These are phyloP conservation scores for Dioszegia crocea DNA, from an alignment of 768 basidiomycete genomes.

Conservation along the genomic window DNA sequence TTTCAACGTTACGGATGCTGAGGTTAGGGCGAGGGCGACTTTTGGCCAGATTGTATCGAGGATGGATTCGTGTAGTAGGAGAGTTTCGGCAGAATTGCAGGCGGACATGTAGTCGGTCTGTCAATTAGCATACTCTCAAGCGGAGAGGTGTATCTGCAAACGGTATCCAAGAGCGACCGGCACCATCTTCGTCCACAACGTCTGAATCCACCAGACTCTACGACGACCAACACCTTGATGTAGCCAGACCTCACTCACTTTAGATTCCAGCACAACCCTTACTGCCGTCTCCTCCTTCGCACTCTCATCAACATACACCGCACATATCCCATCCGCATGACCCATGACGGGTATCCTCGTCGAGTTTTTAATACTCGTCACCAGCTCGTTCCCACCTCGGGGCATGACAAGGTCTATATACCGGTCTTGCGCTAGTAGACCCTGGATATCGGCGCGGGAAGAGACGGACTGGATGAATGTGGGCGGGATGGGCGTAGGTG, in stretches of 20 bases:
- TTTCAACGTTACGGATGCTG: slow-evolving; percentile 66
- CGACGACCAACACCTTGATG: no score
- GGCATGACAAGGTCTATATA: slow-evolving; percentile 98
- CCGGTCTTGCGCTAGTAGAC: slow-evolving; percentile 75
- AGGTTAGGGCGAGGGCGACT: slow-evolving; percentile 68
- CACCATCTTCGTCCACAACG: no score
- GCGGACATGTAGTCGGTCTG: slow-evolving; percentile 93
- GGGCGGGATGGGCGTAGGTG: slow-evolving; percentile 66
- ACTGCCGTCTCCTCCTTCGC: slow-evolving; percentile 76
- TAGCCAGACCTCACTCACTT: slow-evolving; percentile 66
- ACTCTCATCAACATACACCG: slow-evolving; percentile 77
- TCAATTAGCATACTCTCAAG: background rate
- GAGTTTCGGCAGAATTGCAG: slow-evolving; percentile 86
- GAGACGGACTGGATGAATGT: slow-evolving; percentile 89
- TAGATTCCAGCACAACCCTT: slow-evolving; percentile 80
- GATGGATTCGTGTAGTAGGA: slow-evolving; percentile 74
- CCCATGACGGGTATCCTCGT: slow-evolving; percentile 98
- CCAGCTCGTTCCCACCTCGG: slow-evolving; percentile 85
- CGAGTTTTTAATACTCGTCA: slow-evolving; percentile 77
- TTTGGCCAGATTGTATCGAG: slow-evolving; percentile 72
- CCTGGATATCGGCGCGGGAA: slow-evolving; percentile 83
- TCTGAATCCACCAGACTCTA: no score
- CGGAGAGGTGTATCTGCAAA: background rate
- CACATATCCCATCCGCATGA: slow-evolving; percentile 93
- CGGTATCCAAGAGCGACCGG: no score